Percentiles rank a stretch among this genome's conserved stretches.
phyloP scores from a whole-genome alignment of 345 rosid genomes.

The Euphorbia peplus region DNA sequence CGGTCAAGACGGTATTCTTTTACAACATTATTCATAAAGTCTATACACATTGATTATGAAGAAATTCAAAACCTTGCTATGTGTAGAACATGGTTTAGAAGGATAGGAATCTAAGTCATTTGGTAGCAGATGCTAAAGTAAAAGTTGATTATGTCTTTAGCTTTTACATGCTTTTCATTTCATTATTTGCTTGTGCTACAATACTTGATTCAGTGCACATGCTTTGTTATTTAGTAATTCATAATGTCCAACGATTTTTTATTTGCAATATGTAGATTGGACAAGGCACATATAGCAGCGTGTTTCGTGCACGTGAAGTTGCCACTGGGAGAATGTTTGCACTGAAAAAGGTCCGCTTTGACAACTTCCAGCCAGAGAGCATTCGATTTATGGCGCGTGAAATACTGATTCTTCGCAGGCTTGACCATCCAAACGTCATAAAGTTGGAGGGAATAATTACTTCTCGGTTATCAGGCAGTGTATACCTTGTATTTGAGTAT shows the following conservation, averaged over 20 bases:
- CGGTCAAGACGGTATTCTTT: too few species aligned
- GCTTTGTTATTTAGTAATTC: constrained; percentile 6
- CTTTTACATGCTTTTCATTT: neutral
- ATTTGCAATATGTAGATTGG: constrained; percentile 51
- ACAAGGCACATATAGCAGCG: constrained; percentile 88
- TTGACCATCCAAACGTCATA: constrained; percentile 74
- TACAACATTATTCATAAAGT: too few species aligned
- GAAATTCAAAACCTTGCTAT: neutral
- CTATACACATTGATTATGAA: neutral
- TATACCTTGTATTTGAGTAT: constrained; percentile 78
- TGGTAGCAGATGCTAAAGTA: neutral
- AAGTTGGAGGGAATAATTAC: constrained; percentile 69
- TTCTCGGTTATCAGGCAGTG: constrained; percentile 50
- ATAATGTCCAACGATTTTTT: constrained; percentile 11
- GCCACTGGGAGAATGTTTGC: constrained; percentile 68
- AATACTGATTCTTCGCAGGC: constrained; percentile 65
- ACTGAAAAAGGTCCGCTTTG: constrained; percentile 70
- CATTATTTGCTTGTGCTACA: constrained; percentile 5
- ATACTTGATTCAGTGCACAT: constrained; percentile 5
- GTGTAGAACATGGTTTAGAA: too few species aligned
- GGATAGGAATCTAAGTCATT: neutral
- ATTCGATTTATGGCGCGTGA: constrained; percentile 81
- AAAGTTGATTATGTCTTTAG: neutral
- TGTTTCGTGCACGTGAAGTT: constrained; percentile 69
- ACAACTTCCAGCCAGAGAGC: constrained; percentile 71